Conservation (phyloP, 495 filamentous ascomycete genomes). For the Trichoderma erinaceum region DNA sequence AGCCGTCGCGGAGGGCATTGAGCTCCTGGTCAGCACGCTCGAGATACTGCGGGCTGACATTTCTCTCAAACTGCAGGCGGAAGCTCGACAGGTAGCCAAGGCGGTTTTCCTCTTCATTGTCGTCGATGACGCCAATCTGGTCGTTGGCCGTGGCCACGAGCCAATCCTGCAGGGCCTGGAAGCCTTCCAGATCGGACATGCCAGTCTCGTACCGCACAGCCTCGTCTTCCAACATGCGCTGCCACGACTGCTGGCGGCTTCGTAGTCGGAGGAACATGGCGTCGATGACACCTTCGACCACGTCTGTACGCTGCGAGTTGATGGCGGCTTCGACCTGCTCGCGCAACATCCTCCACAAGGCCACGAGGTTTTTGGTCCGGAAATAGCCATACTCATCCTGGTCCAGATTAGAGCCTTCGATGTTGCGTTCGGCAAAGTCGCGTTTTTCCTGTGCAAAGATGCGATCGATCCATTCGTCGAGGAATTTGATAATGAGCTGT, state of each 20-base stretch:
- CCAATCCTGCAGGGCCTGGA: slow-evolving; percentile 83
- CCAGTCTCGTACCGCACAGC: slow-evolving; percentile 59
- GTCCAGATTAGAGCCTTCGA: slow-evolving; percentile 67
- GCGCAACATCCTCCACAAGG: slow-evolving; percentile 96
- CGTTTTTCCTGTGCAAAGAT: slow-evolving; percentile 74
- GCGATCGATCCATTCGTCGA: slow-evolving; percentile 95
- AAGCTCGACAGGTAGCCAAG: slow-evolving; percentile 75
- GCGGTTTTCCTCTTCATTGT: slow-evolving; percentile 64
- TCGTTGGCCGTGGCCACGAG: slow-evolving; percentile 96
- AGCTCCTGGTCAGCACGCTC: slow-evolving; percentile 64
- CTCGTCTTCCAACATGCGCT: slow-evolving; percentile 83
- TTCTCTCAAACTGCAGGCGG: slow-evolving; percentile 64
- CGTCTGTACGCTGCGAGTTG: slow-evolving; percentile 73
- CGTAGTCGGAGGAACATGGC: slow-evolving; percentile 86
- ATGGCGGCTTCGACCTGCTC: slow-evolving; percentile 80
- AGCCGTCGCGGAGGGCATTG: slow-evolving; percentile 72
- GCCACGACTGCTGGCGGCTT: slow-evolving; percentile 73
- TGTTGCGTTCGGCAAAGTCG: slow-evolving; percentile 68
- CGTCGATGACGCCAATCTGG: slow-evolving; percentile 95
- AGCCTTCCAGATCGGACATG: slow-evolving; percentile 63
- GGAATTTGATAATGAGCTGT: slow-evolving; percentile 84
- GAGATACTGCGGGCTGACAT: slow-evolving; percentile 78
- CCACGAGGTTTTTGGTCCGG: slow-evolving; percentile 80
- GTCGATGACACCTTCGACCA: slow-evolving; percentile 88
- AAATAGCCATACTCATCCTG: slow-evolving; percentile 80